phyloP scores from a whole-genome alignment of 2,329 filamentous ascomycete genomes.

The Hypoxylon rubiginosum region DNA sequence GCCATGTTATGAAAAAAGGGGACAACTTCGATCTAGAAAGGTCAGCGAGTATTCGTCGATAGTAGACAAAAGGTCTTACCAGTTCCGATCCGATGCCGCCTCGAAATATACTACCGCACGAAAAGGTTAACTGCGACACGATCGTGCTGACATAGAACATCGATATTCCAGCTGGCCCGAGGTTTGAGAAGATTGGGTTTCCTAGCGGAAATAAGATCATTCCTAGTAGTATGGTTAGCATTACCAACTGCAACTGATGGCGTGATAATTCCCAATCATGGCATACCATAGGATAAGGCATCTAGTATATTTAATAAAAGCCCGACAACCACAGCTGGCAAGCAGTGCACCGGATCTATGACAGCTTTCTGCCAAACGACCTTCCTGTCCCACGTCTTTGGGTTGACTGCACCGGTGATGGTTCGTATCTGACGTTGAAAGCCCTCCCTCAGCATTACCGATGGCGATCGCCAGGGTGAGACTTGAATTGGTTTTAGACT shows the following conservation, averaged over 20 bases:
- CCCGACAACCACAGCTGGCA: slow-evolving; percentile 91
- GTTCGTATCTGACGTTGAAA: slow-evolving; percentile 42
- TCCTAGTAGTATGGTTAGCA: slow-evolving; percentile 59
- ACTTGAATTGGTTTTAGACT: slow-evolving; percentile 59
- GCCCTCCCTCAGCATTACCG: slow-evolving; percentile 47
- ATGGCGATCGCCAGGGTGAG: slow-evolving; percentile 27
- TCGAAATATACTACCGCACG: slow-evolving; percentile 86
- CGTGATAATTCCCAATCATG: neutral
- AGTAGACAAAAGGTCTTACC: slow-evolving; percentile 60
- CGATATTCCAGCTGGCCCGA: slow-evolving; percentile 94
- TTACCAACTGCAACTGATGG: slow-evolving; percentile 3
- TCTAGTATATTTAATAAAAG: slow-evolving; percentile 93
- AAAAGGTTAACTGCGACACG: slow-evolving; percentile 91
- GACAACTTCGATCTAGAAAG: slow-evolving; percentile 88
- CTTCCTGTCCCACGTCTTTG: slow-evolving; percentile 79
- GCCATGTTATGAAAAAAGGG: slow-evolving; percentile 99
- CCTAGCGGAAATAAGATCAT: slow-evolving; percentile 97
- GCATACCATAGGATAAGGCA: slow-evolving; percentile 87
- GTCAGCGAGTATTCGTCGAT: slow-evolving; percentile 30
- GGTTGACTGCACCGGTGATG: slow-evolving; percentile 62
- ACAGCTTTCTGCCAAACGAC: slow-evolving; percentile 74
- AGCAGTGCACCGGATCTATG: slow-evolving; percentile 75
- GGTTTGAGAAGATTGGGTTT: slow-evolving; percentile 83
- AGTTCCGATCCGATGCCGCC: slow-evolving; percentile 95
- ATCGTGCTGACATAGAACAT: slow-evolving; percentile 99